Evolutionary conservation across 2,329 filamentous ascomycete genomes (phyloP).

Genomic region (Venturia effusa): DNA sequence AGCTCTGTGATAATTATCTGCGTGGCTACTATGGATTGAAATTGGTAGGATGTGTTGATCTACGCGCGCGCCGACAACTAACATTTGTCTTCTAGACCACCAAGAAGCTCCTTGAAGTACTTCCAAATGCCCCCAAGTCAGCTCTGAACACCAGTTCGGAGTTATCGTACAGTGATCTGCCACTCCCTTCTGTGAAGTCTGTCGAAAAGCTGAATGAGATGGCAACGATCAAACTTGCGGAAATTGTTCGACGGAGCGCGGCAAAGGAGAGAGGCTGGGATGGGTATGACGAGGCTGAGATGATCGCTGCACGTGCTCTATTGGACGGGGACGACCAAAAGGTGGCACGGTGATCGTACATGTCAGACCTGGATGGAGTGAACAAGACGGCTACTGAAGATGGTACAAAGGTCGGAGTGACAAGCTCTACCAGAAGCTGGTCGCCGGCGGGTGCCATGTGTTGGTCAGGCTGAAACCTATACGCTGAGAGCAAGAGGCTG

Average conservation of each 20-base stretch:
- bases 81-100: constrained; percentile 14
- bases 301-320: constrained; percentile 60
- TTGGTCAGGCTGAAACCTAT: background rate
- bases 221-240: constrained; percentile 63
- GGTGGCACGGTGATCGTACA: background rate
- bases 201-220: constrained; percentile 59
- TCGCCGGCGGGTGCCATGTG: background rate
- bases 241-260: constrained; percentile 58
- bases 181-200: constrained; percentile 46
- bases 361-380: background rate
- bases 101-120: constrained; percentile 18
- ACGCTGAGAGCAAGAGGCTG: background rate
- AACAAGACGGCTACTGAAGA: background rate
- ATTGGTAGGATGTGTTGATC: constrained; percentile 39
- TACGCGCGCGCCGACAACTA: background rate
- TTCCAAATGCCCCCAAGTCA: constrained; percentile 15
- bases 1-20: constrained; percentile 87
- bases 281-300: constrained; percentile 61
- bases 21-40: constrained; percentile 89
- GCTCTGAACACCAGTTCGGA: constrained; percentile 20
- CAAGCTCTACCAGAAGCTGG: background rate
- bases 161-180: constrained; percentile 27
- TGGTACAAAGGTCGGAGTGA: background rate
- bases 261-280: constrained; percentile 55
- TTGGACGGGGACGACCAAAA: constrained; percentile 37